Conservation (phyloP, 2,329 filamentous ascomycete species). For the Bipolaris sorokiniana region DNA sequence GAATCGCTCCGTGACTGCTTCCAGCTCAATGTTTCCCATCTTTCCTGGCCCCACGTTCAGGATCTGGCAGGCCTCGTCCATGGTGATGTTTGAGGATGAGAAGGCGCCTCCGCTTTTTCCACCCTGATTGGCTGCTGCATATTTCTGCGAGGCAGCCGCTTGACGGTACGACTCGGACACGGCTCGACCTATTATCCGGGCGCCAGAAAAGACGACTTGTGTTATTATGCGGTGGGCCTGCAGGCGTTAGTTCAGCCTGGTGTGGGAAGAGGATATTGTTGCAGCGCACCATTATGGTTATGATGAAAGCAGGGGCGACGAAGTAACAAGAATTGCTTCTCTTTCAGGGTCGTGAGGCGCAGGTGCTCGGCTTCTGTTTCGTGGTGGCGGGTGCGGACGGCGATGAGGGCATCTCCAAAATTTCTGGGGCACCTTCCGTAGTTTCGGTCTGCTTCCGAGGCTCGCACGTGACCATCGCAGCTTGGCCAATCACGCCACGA, state of each 20-base stretch:
- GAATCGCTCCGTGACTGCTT: conserved; percentile 83
- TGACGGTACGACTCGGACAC: conserved; percentile 96
- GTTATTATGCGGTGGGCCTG: conserved; percentile 95
- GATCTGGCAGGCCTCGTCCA: conserved; percentile 97
- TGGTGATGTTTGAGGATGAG: conserved; percentile 75
- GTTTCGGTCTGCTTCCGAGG: conserved; percentile 29
- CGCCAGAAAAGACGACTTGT: conserved; percentile 88
- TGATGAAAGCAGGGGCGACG: not conserved
- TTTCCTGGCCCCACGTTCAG: conserved; percentile 91
- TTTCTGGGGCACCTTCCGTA: conserved; percentile 39
- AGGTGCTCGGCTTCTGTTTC: not conserved
- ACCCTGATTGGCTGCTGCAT: conserved; percentile 73
- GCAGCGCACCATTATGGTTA: conserved; percentile 35
- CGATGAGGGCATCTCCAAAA: conserved; percentile 28
- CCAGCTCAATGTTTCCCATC: conserved; percentile 76
- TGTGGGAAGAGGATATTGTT: not conserved
- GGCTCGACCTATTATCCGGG: conserved; percentile 89
- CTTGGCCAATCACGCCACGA: conserved; percentile 41
- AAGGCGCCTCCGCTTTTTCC: conserved; percentile 58
- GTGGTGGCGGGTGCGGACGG: conserved; percentile 23
- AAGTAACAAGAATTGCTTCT: not conserved
- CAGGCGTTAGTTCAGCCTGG: conserved; percentile 29
- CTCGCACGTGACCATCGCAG: conserved; percentile 30
- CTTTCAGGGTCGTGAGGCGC: not conserved
- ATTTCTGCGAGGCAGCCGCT: conserved; percentile 84